These are phyloP conservation scores for Clarireedia hainanense DNA, from an alignment of 2,329 filamentous ascomycete species.

Conservation along the genomic window DNA sequence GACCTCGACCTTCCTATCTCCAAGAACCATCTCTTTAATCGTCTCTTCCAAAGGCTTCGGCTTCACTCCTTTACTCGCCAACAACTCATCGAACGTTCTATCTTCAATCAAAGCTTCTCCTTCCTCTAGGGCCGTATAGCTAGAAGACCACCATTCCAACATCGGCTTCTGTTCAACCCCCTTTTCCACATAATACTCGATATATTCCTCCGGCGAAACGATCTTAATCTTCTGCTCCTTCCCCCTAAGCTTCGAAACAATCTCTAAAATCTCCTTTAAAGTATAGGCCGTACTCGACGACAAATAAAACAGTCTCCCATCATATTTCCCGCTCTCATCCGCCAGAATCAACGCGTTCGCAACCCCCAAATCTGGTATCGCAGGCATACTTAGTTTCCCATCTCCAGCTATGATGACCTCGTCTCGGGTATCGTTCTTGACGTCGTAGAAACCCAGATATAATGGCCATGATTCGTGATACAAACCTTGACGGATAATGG, in stretches of 20 bases:
- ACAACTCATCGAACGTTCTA: background rate
- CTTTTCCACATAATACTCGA: background rate
- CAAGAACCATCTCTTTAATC: background rate
- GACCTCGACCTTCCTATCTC: background rate
- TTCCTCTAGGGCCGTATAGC: background rate
- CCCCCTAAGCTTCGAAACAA: background rate
- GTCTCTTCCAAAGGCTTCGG: background rate
- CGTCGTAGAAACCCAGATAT: slow-evolving; percentile 20
- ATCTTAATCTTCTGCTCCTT: background rate
- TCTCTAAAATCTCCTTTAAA: background rate
- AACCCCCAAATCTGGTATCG: slow-evolving; percentile 21
- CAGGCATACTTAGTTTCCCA: slow-evolving; percentile 21
- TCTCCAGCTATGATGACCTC: slow-evolving; percentile 23
- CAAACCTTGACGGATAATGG: slow-evolving; percentile 22
- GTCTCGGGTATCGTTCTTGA: slow-evolving; percentile 12
- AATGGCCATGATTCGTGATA: slow-evolving; percentile 25
- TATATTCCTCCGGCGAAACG: background rate
- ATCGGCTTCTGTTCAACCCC: background rate
- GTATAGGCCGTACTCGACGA: background rate
- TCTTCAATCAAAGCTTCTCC: background rate
- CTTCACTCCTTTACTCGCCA: background rate
- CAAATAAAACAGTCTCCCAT: slow-evolving; percentile 1
- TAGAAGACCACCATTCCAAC: slow-evolving; percentile 3
- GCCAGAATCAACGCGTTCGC: slow-evolving; percentile 18
- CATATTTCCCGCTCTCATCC: slow-evolving; percentile 4